Base-by-base conservation (phyloP, 2,329 filamentous ascomycete species). In the Volutella citrinella region DNA sequence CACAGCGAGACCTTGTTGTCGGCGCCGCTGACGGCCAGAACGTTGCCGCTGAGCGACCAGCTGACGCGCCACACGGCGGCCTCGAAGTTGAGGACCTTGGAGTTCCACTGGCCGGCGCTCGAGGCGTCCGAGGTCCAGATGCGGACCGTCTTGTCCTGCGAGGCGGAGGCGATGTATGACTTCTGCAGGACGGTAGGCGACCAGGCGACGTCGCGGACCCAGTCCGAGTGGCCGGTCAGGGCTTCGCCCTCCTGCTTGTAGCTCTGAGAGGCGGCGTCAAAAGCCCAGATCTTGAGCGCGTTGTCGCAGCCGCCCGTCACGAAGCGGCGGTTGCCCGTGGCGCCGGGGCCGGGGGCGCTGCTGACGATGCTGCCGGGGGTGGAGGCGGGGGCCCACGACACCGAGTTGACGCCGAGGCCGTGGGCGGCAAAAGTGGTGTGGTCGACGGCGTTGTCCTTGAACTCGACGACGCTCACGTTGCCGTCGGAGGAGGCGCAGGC, bases 121-220 rank as follows among this genome's bases (percentile, higher is more conserved):
- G 60, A 51, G 8, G 59, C 50, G 52, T 88, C 84, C 18, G 78
- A 82, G 9, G 91, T 97, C 93, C 93, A 98, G 66, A 98, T 96
- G 49, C 89, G 82, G 43, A 97, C 91, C 8, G 89, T 96, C 76
- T 95, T 94, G 64, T 98, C 93, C 69, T 97, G 90, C 34, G 85
- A 90, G 10, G 91, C 93, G 30, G 85, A 91, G 19, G 93, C 93
- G 59, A 98, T 96, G 69, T 98, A 98, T 38, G 84, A 88, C 74
- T 95, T 96, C 54, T 90, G 87, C 39, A 98, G 74, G 36, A 97
- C 87, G 16, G 89, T 96, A 10, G 93, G 93, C 30, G 86, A 91
- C 93, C 93, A 98, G 11, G 91, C 87, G 10, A 98, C 93, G 62
- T 98, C 93, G 45, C 93, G 82, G 35, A 98, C 93, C 93, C 93